These are phyloP conservation scores for thale cress (Arabidopsis thaliana) DNA, from an alignment of 345 rosid species.

Conservation along the genomic window TAIR10.1 NC_003075.7:225501-226000, in stretches of 20 bases:
- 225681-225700: slow-evolving; percentile 90
- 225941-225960: slow-evolving; percentile 90
- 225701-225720: slow-evolving; percentile 86
- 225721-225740: slow-evolving; percentile 87
- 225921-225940: slow-evolving; percentile 94
- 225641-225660: slow-evolving; percentile 11
- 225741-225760: slow-evolving; percentile 94
- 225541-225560: slow-evolving; percentile 73
- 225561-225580: slow-evolving; percentile 60
- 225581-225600: neutral
- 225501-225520: slow-evolving; percentile 72
- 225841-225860: neutral
- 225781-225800: slow-evolving; percentile 87
- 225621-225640: slow-evolving; percentile 13
- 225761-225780: slow-evolving; percentile 99
- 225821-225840: neutral
- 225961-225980: slow-evolving; percentile 78
- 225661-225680: slow-evolving; percentile 82
- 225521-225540: slow-evolving; percentile 76
- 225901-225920: slow-evolving; percentile 80
- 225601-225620: neutral
- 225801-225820: slow-evolving; percentile 54
- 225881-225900: slow-evolving; percentile 54
- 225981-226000: slow-evolving; percentile 90
- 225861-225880: neutral